Conservation (phyloP, 148 eudicot genomes). For the Fagopyrum esculentum region DNA sequence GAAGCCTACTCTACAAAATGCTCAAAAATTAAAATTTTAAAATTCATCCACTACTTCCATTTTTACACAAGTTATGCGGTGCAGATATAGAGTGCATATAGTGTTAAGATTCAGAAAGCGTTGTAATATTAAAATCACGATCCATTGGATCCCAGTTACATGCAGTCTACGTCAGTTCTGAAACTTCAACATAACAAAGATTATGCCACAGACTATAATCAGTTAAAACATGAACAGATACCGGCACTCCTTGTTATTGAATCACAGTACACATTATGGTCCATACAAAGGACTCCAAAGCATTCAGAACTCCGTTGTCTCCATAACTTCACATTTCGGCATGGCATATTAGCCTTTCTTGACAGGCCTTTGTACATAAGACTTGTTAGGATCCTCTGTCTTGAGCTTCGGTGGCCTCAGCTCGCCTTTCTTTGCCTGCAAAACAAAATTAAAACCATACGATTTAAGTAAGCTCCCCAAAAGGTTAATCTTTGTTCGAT, state of each 20-base stretch:
- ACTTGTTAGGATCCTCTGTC: conserved; percentile 97
- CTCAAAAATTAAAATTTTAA: no score
- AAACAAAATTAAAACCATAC: not conserved
- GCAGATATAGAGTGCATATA: not conserved
- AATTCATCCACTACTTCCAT: no score
- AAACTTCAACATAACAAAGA: not conserved
- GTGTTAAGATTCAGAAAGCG: not conserved
- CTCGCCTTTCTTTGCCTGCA: conserved; percentile 89
- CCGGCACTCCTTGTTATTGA: not conserved
- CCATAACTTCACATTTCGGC: not conserved
- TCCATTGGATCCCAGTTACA: conserved; percentile 1
- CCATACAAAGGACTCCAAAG: not conserved
- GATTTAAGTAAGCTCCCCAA: not conserved
- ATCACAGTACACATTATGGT: not conserved
- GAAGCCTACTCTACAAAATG: no score
- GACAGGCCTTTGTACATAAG: conserved; percentile 95
- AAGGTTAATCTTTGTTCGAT: not conserved
- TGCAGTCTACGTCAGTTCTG: not conserved
- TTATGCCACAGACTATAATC: not conserved
- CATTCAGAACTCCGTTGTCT: not conserved
- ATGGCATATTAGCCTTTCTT: conserved; percentile 37
- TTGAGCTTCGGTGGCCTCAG: conserved; percentile 94
- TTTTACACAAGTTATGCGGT: no score
- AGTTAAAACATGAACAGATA: not conserved
- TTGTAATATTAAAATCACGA: not conserved